These are phyloP conservation scores for Geotrichum europaeum DNA, from an alignment of 1,139 yeast species.

Conservation along the genomic window DNA sequence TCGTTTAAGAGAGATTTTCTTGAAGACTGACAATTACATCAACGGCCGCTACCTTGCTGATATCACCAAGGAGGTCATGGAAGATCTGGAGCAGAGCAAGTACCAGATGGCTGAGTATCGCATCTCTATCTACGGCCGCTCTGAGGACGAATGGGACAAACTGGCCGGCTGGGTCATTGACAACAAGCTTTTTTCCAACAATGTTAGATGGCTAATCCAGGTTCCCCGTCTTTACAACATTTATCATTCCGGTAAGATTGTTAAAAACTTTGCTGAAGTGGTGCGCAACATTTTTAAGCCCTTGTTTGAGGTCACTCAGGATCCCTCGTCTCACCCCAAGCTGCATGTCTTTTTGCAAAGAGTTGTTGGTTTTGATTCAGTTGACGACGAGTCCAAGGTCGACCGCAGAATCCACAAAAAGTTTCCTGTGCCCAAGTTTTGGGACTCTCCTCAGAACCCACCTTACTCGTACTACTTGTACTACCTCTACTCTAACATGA, in stretches of 20 bases:
- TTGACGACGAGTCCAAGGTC: conserved; percentile 92
- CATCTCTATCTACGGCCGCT: conserved; percentile 88
- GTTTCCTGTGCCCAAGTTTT: conserved; percentile 73
- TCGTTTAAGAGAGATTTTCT: conserved; percentile 86
- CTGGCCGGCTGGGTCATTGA: conserved; percentile 93
- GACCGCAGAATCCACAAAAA: conserved; percentile 77
- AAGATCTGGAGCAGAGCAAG: conserved; percentile 88
- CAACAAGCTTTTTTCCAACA: conserved; percentile 83
- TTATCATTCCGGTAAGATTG: conserved; percentile 71
- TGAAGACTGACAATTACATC: conserved; percentile 91
- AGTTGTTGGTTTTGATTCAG: conserved; percentile 96
- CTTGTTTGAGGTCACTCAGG: conserved; percentile 80
- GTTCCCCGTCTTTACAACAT: conserved; percentile 89
- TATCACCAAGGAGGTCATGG: conserved; percentile 81
- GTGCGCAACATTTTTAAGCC: conserved; percentile 78
- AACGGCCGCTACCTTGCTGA: conserved; percentile 88
- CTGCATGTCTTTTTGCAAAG: conserved; percentile 81
- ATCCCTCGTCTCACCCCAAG: conserved; percentile 85
- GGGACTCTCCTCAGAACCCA: conserved; percentile 78
- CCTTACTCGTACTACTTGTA: conserved; percentile 96
- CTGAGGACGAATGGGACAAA: conserved; percentile 89
- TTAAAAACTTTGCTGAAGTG: conserved; percentile 67
- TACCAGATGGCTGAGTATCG: conserved; percentile 97
- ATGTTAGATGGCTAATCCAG: conserved; percentile 95
- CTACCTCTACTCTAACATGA: conserved; percentile 78